These are phyloP conservation scores for Leccinum fibrillosum DNA, from an alignment of 768 basidiomycete species.

Conservation along the genomic window DNA sequence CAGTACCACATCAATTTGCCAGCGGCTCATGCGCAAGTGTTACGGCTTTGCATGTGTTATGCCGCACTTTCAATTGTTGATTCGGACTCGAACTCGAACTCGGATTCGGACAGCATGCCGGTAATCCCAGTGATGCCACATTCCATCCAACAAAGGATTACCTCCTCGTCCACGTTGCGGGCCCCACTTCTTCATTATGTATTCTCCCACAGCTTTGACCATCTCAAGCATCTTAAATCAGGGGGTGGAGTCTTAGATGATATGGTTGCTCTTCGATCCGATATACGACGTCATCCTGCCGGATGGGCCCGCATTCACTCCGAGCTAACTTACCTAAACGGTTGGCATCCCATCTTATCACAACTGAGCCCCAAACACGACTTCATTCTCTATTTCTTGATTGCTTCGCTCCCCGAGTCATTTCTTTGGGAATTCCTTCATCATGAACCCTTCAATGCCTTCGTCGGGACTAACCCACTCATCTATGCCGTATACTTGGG, in stretches of 20 bases:
- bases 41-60: background rate
- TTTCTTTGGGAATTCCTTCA: background rate
- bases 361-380: background rate
- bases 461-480: background rate
- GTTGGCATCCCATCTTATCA: background rate
- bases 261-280: background rate
- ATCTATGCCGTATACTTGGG: background rate
- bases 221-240: background rate
- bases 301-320: background rate
- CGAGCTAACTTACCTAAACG: background rate
- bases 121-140: background rate
- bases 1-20: background rate
- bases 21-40: background rate
- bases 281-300: background rate
- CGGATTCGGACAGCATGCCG: background rate
- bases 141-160: too few species aligned
- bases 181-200: background rate
- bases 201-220: background rate
- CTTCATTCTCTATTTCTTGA: background rate
- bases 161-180: background rate
- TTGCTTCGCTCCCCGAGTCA: background rate
- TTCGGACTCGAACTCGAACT: background rate
- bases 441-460: background rate
- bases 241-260: background rate
- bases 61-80: background rate